phyloP scores from a whole-genome alignment of 2,329 filamentous ascomycete species.

The Stagonosporopsis vannaccii region DNA sequence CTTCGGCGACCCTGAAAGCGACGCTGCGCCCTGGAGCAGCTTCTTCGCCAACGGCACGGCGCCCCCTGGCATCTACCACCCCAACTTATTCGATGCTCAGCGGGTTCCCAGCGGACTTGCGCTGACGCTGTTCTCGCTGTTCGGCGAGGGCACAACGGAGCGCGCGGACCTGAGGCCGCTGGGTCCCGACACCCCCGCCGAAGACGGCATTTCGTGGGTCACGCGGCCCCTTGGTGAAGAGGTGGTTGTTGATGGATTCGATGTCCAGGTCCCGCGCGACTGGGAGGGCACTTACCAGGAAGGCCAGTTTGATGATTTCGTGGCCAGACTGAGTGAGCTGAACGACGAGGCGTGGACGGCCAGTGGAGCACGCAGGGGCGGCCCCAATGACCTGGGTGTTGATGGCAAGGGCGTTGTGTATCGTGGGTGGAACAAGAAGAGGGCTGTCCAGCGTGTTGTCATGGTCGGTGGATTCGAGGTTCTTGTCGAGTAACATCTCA shows the following conservation, averaged over 20 bases:
- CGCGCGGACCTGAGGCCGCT: constrained; percentile 36
- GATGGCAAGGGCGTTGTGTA: constrained; percentile 32
- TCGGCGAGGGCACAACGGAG: constrained; percentile 35
- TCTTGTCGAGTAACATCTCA: constrained; percentile 7
- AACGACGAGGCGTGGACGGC: constrained; percentile 26
- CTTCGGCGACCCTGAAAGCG: constrained; percentile 24
- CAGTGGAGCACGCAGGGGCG: constrained; percentile 24
- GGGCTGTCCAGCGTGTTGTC: constrained; percentile 7
- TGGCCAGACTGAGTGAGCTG: constrained; percentile 27
- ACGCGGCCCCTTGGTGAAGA: constrained; percentile 34
- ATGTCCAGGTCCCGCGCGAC: constrained; percentile 33
- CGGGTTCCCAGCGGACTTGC: constrained; percentile 31
- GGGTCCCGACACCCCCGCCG: constrained; percentile 27
- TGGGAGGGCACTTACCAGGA: constrained; percentile 38
- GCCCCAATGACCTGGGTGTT: constrained; percentile 27
- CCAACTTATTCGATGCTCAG: constrained; percentile 32
- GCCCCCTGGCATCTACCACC: constrained; percentile 9
- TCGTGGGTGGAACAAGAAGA: constrained; percentile 24
- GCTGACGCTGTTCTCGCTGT: constrained; percentile 36
- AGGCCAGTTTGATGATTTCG: constrained; percentile 25
- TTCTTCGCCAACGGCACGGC: constrained; percentile 10
- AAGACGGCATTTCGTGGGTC: constrained; percentile 22
- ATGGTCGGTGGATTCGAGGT: constrained; percentile 12
- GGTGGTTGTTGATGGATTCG: constrained; percentile 40
- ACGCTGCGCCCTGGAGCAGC: constrained; percentile 16